These are phyloP conservation scores for Incumbomyces lentus DNA, from an alignment of 2,329 filamentous ascomycete species.

Conservation along the genomic window DNA sequence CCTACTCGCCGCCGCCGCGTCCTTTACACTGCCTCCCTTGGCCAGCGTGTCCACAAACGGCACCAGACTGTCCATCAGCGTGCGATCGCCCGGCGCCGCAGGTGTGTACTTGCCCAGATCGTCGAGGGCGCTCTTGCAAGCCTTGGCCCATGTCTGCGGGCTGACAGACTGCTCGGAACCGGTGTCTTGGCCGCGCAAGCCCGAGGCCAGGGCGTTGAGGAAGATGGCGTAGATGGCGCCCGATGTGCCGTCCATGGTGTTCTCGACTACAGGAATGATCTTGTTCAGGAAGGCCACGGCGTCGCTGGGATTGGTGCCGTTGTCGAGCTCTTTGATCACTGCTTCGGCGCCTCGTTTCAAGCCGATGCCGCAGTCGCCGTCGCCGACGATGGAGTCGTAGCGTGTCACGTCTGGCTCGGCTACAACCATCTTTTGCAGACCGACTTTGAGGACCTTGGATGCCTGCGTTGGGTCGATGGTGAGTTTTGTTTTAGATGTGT, in stretches of 20 bases:
- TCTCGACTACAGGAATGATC: constrained; percentile 55
- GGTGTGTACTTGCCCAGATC: constrained; percentile 77
- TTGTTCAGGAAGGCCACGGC: constrained; percentile 49
- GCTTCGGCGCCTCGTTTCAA: constrained; percentile 76
- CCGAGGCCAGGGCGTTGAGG: constrained; percentile 70
- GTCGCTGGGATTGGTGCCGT: constrained; percentile 38
- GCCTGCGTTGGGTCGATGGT: constrained; percentile 41
- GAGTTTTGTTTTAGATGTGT: constrained; percentile 44
- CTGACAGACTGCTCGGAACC: constrained; percentile 36
- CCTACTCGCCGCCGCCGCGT: constrained; percentile 65
- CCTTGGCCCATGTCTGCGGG: constrained; percentile 50
- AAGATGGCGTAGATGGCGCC: constrained; percentile 81
- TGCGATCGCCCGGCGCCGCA: constrained; percentile 78
- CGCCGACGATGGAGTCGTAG: constrained; percentile 72
- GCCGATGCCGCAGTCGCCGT: constrained; percentile 82
- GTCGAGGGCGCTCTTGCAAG: constrained; percentile 59
- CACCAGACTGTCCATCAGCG: constrained; percentile 76
- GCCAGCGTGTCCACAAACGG: constrained; percentile 71
- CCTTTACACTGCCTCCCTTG: constrained; percentile 53
- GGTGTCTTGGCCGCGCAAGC: constrained; percentile 46
- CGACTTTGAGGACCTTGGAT: constrained; percentile 44
- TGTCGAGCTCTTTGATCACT: constrained; percentile 35
- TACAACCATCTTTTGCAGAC: constrained; percentile 48
- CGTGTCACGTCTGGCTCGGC: constrained; percentile 57
- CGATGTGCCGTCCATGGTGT: constrained; percentile 63